phyloP scores from a whole-genome alignment of 2,329 filamentous ascomycete species.

The Beauveria australis region DNA sequence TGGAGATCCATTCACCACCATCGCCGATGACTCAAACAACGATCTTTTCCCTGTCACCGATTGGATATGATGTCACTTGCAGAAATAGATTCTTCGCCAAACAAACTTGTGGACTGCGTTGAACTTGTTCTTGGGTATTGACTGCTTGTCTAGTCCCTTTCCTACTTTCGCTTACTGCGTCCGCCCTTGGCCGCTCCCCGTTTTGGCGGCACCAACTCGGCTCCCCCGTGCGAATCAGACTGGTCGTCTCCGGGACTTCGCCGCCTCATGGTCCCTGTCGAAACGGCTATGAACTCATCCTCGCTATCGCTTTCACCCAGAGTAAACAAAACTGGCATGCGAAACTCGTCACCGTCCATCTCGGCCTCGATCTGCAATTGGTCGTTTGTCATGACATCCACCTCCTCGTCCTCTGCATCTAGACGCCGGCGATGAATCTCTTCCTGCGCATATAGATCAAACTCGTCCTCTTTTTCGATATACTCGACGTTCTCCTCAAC shows the following conservation, averaged over 20 bases:
- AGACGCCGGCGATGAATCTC: conserved; percentile 87
- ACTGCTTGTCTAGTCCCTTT: background rate
- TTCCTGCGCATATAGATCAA: conserved; percentile 92
- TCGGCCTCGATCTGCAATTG: conserved; percentile 49
- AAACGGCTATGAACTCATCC: conserved; percentile 68
- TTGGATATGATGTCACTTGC: background rate
- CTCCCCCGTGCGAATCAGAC: conserved; percentile 51
- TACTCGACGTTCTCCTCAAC: conserved; percentile 99
- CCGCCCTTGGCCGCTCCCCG: conserved; percentile 28
- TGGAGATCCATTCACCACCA: background rate
- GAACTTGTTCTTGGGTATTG: conserved; percentile 1
- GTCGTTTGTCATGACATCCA: conserved; percentile 79
- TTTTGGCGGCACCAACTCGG: conserved; percentile 30
- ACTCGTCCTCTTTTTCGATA: conserved; percentile 90
- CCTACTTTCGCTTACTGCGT: conserved; percentile 33
- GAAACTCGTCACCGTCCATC: conserved; percentile 55
- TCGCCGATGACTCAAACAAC: conserved; percentile 17
- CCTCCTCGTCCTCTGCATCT: conserved; percentile 85
- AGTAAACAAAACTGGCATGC: conserved; percentile 89
- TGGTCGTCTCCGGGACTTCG: conserved; percentile 71
- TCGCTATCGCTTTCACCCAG: conserved; percentile 92
- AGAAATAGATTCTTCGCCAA: background rate
- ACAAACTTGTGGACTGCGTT: background rate
- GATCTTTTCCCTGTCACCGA: background rate
- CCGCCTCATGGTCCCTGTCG: conserved; percentile 74